phyloP scores from a whole-genome alignment of 108 stramenopile species.

The Phaeodactylum tricornutum region DNA sequence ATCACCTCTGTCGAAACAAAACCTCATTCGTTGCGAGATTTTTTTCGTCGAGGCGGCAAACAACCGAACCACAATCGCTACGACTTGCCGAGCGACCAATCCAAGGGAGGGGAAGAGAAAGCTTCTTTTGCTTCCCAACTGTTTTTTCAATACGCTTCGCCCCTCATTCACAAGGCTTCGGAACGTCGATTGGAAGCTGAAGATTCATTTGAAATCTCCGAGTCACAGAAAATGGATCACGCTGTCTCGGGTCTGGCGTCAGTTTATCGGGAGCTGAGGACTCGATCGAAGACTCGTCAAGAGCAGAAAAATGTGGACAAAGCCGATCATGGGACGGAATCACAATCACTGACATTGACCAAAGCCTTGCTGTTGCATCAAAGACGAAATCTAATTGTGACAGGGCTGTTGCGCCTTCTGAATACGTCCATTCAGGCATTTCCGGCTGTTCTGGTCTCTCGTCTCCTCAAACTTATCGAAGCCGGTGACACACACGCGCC shows the following conservation, averaged over 20 bases:
- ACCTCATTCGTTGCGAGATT: background rate
- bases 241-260: constrained; percentile 20
- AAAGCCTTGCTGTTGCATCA: constrained; percentile 44
- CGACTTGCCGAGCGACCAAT: background rate
- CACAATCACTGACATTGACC: constrained; percentile 36
- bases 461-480: constrained; percentile 58
- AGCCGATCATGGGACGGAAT: constrained; percentile 9
- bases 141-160: constrained; percentile 39
- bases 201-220: constrained; percentile 44
- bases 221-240: constrained; percentile 18
- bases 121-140: constrained; percentile 39
- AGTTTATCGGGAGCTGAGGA: constrained; percentile 9
- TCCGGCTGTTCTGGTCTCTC: constrained; percentile 55
- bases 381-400: constrained; percentile 27
- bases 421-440: constrained; percentile 69
- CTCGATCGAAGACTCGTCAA: background rate
- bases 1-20: no score
- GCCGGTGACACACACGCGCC: constrained; percentile 28
- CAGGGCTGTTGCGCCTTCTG: constrained; percentile 45
- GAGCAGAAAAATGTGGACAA: constrained; percentile 2
- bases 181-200: constrained; percentile 38
- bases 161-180: constrained; percentile 37
- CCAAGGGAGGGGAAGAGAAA: constrained; percentile 36
- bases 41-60: background rate
- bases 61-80: background rate